Conservation (phyloP, 2,329 filamentous ascomycete species). For the Arthrobotrys conoides region DNA sequence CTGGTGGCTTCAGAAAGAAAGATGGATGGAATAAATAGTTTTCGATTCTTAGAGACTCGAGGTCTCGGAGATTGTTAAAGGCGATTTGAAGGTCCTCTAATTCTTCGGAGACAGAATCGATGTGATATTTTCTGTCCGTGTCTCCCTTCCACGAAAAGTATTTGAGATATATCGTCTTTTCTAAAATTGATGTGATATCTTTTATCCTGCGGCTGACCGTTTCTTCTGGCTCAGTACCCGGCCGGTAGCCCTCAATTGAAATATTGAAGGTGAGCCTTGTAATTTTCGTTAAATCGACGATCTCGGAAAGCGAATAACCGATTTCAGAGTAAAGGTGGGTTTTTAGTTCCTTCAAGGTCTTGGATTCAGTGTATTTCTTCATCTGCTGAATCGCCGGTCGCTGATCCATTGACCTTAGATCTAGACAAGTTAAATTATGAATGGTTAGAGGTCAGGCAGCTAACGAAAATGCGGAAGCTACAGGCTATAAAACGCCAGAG, state of each 20-base stretch:
- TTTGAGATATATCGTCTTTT: not conserved
- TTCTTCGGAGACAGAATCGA: not conserved
- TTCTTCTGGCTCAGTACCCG: not conserved
- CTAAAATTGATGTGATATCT: not conserved
- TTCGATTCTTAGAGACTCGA: not conserved
- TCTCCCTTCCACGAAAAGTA: not conserved
- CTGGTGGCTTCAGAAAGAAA: not conserved
- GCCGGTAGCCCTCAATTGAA: not conserved
- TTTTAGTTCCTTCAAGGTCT: not conserved
- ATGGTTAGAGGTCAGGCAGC: not conserved
- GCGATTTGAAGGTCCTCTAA: not conserved
- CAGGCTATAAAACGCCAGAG: not conserved
- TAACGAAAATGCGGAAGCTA: not conserved
- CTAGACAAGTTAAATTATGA: not conserved
- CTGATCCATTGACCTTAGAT: not conserved
- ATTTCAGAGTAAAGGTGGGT: not conserved
- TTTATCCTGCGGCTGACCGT: not conserved
- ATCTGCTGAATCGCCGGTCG: not conserved
- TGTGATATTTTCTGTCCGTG: too few relatives aligned
- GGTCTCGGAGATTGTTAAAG: not conserved
- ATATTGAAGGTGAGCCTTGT: not conserved
- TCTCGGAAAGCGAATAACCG: not conserved
- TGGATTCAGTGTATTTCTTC: not conserved
- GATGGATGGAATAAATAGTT: conserved; percentile 1
- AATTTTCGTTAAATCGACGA: not conserved